Evolutionary conservation across 768 basidiomycete species (phyloP), one percentile per base, ranked within the genome.

Genomic region (Amanita pseudoporphyria): DNA sequence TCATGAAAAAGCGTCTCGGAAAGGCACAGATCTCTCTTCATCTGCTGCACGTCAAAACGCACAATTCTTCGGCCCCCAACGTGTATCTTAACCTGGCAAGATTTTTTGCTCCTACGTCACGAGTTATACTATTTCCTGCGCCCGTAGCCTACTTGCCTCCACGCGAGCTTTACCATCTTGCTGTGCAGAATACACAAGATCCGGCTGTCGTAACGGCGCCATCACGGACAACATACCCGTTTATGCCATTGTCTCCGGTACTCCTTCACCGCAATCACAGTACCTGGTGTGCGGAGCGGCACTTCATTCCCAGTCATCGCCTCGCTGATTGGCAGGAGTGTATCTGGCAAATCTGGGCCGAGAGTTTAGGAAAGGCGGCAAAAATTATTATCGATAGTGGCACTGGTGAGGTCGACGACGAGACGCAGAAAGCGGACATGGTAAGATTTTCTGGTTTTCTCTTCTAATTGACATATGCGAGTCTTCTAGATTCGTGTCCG

Each of bases 241-340:
- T 74, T 35, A 59, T 64, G 26, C 52, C 61, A 5, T 58, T 77
- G 2, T 66, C 78, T 2, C 78, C 82, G 2, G 54, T 78, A 13
- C 52, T 79, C 18, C 57, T 71, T 65, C 56, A 60, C 55, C 52
- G 68, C 56, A 57, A 78, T 55, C 64, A 77, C 53, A 65, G 71
- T 1, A 58, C 74, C 7, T 84, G 82, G 82, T 84, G 82, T 54
- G 71, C 75, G 1, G 81, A 83, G 51, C 71, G 80, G 32, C 66
- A 73, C 49, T 75, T 78, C 52, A 54, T 71, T 14, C 59, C 63
- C 40, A 60, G 63, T 30, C 70, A 73, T 19, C 77, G 79, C 18
- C 52, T 56, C 1, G 61, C 68, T 3, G 79, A 82, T 51, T 84
- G 82, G 82, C 67, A 71, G 30, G 78, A 81, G 51, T 84, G 82